Percentiles rank a stretch among this genome's conserved stretches.
Evolutionary conservation across 495 filamentous ascomycete species (phyloP).

Genomic region (Aspergillus baeticus): DNA sequence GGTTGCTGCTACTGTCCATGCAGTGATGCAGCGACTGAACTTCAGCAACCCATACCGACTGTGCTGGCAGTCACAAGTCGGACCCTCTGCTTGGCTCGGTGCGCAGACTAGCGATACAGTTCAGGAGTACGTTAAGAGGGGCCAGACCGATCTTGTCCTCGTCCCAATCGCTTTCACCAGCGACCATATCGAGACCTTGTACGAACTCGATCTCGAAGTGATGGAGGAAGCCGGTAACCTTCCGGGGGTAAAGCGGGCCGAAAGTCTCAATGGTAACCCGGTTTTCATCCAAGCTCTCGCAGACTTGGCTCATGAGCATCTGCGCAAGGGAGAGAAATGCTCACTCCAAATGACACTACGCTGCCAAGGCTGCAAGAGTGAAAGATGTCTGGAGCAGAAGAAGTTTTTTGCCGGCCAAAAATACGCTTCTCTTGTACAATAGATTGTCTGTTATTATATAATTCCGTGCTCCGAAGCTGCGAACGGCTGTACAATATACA

Average conservation of each 20-base stretch:
- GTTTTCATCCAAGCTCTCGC: slow-evolving; percentile 91
- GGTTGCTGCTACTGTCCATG: slow-evolving; percentile 94
- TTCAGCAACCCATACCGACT: slow-evolving; percentile 88
- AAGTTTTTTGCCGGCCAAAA: slow-evolving; percentile 75
- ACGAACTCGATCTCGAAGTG: slow-evolving; percentile 92
- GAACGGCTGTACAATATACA: background rate
- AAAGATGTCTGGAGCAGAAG: slow-evolving; percentile 86
- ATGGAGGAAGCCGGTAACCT: slow-evolving; percentile 80
- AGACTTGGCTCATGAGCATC: slow-evolving; percentile 76
- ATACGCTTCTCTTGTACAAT: slow-evolving; percentile 35
- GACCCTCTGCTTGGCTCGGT: slow-evolving; percentile 91
- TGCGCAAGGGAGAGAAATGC: slow-evolving; percentile 65
- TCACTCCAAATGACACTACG: slow-evolving; percentile 85
- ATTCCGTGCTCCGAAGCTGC: background rate
- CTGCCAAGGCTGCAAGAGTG: slow-evolving; percentile 92
- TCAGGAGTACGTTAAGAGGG: slow-evolving; percentile 82
- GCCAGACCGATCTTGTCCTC: slow-evolving; percentile 84
- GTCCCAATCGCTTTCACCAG: slow-evolving; percentile 98
- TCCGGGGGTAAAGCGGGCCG: slow-evolving; percentile 77
- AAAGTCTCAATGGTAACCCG: slow-evolving; percentile 89
- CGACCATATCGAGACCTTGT: slow-evolving; percentile 97
- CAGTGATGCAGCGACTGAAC: slow-evolving; percentile 87
- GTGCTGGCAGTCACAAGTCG: slow-evolving; percentile 98
- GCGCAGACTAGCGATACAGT: slow-evolving; percentile 91
- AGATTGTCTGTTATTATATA: slow-evolving; percentile 8